Evolutionary conservation across 331 rosid genomes (phyloP), one percentile per base, ranked within the genome.

Genomic region (Ulmus americana): DNA sequence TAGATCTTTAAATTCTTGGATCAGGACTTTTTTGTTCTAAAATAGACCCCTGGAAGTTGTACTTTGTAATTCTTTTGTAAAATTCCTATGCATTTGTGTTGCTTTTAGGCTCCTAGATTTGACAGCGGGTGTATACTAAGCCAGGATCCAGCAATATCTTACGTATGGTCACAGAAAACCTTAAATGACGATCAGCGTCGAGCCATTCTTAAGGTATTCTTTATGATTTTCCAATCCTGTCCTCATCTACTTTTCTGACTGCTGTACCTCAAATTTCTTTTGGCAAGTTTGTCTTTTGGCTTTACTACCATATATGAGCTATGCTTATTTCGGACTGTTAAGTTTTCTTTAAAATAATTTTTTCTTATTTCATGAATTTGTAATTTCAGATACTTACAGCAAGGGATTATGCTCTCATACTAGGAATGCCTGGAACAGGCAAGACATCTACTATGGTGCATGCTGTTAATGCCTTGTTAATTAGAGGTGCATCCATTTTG

Each of bases 401-500:
- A 63, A 88, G 85, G 84, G 97, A 92, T 76, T 92, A 88, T 60
- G 80, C 91, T 45, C 95, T 92, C 62, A 92, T 92, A 73, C 87
- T 92, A 58, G 98, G 98, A 67, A 92, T 92, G 98, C 98, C 98
- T 54, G 98, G 98, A 74, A 92, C 96, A 0, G 98, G 98, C 75
- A 92, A 92, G 88, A 92, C 98, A 15, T 92, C 95, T 18, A 92
- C 96, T 15, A 75, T 92, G 94, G 98, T 92, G 55, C 96, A 92
- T 86, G 98, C 98, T 70, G 96, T 92, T 70, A 88, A 88, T 79
- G 95, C 98, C 52, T 71, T 92, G 80, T 83, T 92, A 81, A 75
- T 88, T 67, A 83, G 96, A 80, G 96, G 95, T 51, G 80, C 92
- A 68, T 86, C 96, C 66, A 83, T 92, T 79, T 81, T 92, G 90